Evolutionary conservation across 2,329 filamentous ascomycete genomes (phyloP).

Genomic region (Penicillium sp.): DNA sequence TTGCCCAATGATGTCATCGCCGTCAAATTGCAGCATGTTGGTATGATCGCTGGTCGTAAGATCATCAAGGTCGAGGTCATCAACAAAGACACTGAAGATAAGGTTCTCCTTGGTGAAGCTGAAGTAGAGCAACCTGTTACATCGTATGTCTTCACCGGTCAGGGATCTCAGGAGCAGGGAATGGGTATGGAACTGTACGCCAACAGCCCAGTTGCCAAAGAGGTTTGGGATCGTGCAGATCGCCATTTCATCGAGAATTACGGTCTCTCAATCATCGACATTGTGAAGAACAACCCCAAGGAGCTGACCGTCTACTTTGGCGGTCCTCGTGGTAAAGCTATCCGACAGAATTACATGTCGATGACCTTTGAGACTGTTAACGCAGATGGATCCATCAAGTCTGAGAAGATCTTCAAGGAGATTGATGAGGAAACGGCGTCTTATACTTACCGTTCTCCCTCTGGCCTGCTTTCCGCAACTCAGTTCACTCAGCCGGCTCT

Average conservation of each 20-base stretch:
- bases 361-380: conserved; percentile 99
- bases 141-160: conserved; percentile 94
- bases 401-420: conserved; percentile 99
- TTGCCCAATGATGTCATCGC: conserved; percentile 90
- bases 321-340: conserved; percentile 90
- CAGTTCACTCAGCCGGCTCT: conserved; percentile 97
- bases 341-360: conserved; percentile 97
- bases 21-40: conserved; percentile 89
- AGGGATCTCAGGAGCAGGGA: conserved; percentile 95
- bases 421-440: conserved; percentile 85
- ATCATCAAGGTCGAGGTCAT: conserved; percentile 97
- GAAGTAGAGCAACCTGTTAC: conserved; percentile 97
- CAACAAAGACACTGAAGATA: conserved; percentile 93
- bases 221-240: conserved; percentile 96
- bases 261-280: conserved; percentile 95
- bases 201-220: conserved; percentile 85
- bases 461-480: conserved; percentile 86
- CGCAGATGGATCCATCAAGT: conserved; percentile 84
- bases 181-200: conserved; percentile 99
- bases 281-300: conserved; percentile 98
- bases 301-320: conserved; percentile 98
- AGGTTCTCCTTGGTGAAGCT: conserved; percentile 87
- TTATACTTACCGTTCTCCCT: conserved; percentile 94
- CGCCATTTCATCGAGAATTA: conserved; percentile 98
- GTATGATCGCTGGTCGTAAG: conserved; percentile 96